A percentile compares a stretch with the other conserved stretches of the same genome.
These are phyloP conservation scores for Azolla pinnata DNA, from an alignment of 75 land plant species.

Conservation along the genomic window DNA sequence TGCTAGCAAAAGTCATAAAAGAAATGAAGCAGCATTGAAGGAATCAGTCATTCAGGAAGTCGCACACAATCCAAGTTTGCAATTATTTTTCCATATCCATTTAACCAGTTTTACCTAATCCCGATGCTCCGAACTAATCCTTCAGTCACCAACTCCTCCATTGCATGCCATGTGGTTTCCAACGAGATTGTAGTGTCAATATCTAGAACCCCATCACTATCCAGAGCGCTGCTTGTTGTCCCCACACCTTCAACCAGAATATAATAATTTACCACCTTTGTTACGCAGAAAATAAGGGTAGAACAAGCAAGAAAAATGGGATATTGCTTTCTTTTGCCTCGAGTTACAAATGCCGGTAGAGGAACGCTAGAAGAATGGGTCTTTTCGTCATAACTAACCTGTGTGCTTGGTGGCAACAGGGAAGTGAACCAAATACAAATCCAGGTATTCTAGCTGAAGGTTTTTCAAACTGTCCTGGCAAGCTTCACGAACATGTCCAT, in stretches of 20 bases:
- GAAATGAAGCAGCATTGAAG: too few relatives aligned
- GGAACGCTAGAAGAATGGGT: too few relatives aligned
- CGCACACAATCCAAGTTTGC: not conserved
- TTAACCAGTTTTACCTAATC: slow-evolving; percentile 71
- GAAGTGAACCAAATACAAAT: slow-evolving; percentile 86
- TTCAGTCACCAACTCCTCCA: slow-evolving; percentile 81
- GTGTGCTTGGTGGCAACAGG: slow-evolving; percentile 85
- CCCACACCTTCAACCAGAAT: slow-evolving; percentile 97
- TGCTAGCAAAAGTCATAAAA: slow-evolving; percentile 44
- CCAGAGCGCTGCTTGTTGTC: slow-evolving; percentile 67
- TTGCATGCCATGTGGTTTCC: slow-evolving; percentile 89
- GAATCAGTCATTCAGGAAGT: too few relatives aligned
- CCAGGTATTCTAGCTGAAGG: slow-evolving; percentile 82
- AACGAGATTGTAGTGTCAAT: slow-evolving; percentile 78
- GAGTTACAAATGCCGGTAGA: too few relatives aligned
- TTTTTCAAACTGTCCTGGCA: slow-evolving; percentile 94
- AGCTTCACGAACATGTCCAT: slow-evolving; percentile 86
- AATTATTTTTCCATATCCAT: too few relatives aligned
- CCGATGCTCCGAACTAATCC: slow-evolving; percentile 92
- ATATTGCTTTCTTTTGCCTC: too few relatives aligned
- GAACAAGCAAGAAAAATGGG: too few relatives aligned
- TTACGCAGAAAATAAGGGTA: too few relatives aligned
- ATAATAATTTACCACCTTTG: too few relatives aligned
- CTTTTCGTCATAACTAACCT: slow-evolving; percentile 42
- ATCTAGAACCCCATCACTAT: slow-evolving; percentile 74